A percentile compares a stretch with the other conserved stretches of the same genome.
These are phyloP conservation scores for Rugonectria rugulosa DNA, from an alignment of 2,329 filamentous ascomycete genomes.

Conservation along the genomic window DNA sequence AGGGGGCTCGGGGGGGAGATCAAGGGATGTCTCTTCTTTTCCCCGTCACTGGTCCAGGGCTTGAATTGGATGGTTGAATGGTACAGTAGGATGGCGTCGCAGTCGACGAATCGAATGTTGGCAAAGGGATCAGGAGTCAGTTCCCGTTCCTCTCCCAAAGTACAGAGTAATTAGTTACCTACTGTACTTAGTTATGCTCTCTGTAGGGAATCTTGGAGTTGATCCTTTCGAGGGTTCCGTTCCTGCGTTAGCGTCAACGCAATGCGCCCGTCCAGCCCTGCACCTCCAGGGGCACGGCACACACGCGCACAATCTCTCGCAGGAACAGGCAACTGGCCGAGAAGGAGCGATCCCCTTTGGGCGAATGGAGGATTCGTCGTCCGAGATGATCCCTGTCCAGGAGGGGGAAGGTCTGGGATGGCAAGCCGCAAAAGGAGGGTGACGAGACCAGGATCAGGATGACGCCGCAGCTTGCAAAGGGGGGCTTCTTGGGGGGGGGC, in stretches of 20 bases:
- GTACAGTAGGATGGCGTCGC: neutral
- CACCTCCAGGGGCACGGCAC: neutral
- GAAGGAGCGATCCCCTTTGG: constrained; percentile 9
- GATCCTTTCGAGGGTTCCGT: no score
- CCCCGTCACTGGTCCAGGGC: neutral
- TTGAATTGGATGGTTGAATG: no score
- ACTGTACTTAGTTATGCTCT: no score
- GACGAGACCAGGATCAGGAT: neutral
- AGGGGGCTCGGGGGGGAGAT: constrained; percentile 5
- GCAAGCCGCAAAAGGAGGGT: neutral
- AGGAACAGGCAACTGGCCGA: constrained; percentile 1
- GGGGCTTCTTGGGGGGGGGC: no score
- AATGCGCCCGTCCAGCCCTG: neutral
- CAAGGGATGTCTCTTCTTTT: constrained; percentile 2
- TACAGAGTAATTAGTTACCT: no score
- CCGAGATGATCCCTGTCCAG: constrained; percentile 15
- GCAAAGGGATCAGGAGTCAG: no score
- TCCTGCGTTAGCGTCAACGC: constrained; percentile 13
- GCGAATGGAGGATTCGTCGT: constrained; percentile 2
- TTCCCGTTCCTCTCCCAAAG: no score
- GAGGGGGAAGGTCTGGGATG: neutral
- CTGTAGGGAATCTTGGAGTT: neutral
- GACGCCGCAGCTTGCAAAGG: constrained; percentile 2
- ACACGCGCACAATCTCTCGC: neutral
- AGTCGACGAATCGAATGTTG: neutral